Conservation (phyloP, 768 basidiomycete species). For the Kwoniella shandongensis region DNA sequence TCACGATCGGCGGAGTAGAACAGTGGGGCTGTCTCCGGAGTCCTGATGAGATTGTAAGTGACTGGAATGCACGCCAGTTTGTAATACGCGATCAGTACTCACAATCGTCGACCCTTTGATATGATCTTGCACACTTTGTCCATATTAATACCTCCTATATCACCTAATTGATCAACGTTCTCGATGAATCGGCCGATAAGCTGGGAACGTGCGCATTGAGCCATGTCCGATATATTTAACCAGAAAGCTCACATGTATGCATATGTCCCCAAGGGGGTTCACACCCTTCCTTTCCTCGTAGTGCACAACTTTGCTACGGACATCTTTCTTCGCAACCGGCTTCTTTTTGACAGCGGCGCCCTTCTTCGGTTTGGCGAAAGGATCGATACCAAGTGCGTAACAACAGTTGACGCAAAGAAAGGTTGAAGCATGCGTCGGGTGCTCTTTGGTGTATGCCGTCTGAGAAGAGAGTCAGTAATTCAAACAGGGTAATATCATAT, state of each 20-base stretch:
- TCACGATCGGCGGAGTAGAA: constrained; percentile 77
- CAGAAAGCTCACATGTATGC: constrained; percentile 65
- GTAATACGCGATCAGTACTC: constrained; percentile 51
- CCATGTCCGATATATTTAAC: no score
- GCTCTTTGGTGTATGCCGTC: constrained; percentile 75
- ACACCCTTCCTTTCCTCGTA: constrained; percentile 65
- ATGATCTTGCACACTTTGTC: constrained; percentile 79
- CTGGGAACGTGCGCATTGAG: constrained; percentile 55
- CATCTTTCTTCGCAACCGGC: constrained; percentile 59
- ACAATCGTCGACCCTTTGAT: constrained; percentile 78
- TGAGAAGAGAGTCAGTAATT: constrained; percentile 49
- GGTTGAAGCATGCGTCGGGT: constrained; percentile 69
- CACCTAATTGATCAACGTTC: constrained; percentile 70
- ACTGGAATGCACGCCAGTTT: constrained; percentile 6
- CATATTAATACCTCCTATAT: constrained; percentile 80
- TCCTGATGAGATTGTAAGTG: constrained; percentile 61
- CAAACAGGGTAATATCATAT: not conserved
- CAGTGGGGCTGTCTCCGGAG: constrained; percentile 71
- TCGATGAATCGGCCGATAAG: constrained; percentile 81
- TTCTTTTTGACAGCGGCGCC: constrained; percentile 25
- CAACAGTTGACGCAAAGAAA: constrained; percentile 83
- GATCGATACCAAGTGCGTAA: constrained; percentile 72
- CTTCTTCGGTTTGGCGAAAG: constrained; percentile 70
- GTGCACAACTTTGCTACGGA: constrained; percentile 67
- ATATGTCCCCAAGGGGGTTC: constrained; percentile 71